Percentiles rank a stretch among this genome's conserved stretches.
These are phyloP conservation scores for Sphaerostilbella broomeana DNA, from an alignment of 2,329 filamentous ascomycete species.

Conservation along the genomic window DNA sequence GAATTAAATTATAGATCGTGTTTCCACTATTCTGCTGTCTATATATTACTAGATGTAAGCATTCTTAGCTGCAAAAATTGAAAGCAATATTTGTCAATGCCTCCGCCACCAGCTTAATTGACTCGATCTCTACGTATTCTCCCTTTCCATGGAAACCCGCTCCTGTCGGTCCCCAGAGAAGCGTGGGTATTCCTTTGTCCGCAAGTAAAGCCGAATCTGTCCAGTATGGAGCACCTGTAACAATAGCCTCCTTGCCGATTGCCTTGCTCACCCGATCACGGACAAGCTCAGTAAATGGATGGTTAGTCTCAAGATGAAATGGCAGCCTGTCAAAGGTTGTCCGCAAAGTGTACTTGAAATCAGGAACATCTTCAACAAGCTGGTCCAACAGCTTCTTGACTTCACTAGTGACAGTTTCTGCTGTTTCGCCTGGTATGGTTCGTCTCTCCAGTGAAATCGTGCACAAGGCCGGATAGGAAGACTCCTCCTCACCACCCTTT, in stretches of 20 bases:
- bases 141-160: constrained; percentile 44
- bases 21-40: too few species aligned
- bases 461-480: constrained; percentile 45
- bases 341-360: constrained; percentile 35
- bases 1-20: background rate
- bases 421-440: constrained; percentile 39
- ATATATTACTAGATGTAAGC: background rate
- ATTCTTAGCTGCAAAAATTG: constrained; percentile 23
- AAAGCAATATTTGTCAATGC: constrained; percentile 21
- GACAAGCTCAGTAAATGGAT: constrained; percentile 34
- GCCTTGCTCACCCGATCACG: constrained; percentile 21
- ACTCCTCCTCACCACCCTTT: constrained; percentile 44
- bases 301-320: constrained; percentile 32
- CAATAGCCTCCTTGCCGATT: constrained; percentile 20
- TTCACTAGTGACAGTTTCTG: constrained; percentile 30
- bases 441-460: constrained; percentile 43
- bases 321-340: constrained; percentile 37
- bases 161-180: constrained; percentile 42
- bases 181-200: constrained; percentile 36
- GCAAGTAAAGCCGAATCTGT: constrained; percentile 44
- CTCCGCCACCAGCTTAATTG: constrained; percentile 29
- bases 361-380: constrained; percentile 25
- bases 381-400: constrained; percentile 31
- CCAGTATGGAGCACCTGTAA: constrained; percentile 37
- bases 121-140: constrained; percentile 43